These are phyloP conservation scores for Tricholoma sp. DNA, from an alignment of 768 basidiomycete species.

Conservation along the genomic window DNA sequence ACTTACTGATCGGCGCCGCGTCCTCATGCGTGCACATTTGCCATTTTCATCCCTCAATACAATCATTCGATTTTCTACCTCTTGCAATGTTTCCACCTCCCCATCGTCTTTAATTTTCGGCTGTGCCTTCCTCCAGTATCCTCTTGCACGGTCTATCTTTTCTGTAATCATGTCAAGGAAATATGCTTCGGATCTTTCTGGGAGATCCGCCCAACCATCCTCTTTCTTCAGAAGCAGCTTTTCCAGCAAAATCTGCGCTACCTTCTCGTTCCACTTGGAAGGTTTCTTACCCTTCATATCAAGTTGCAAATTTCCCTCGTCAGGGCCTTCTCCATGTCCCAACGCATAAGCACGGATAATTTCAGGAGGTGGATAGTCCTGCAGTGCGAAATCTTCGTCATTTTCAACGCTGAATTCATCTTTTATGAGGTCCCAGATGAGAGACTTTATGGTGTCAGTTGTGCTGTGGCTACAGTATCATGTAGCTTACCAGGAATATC, in stretches of 20 bases:
- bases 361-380: neutral
- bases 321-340: constrained; percentile 3
- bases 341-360: neutral
- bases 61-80: no score
- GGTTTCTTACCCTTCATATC: no score
- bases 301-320: no score
- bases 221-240: neutral
- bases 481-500: neutral
- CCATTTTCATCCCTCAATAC: no score
- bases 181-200: constrained; percentile 6
- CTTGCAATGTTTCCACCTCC: no score
- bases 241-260: no score
- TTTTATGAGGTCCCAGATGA: neutral
- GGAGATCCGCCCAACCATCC: neutral
- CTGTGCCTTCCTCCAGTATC: no score
- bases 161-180: constrained; percentile 5
- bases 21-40: no score
- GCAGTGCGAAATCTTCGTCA: neutral
- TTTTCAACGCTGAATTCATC: neutral
- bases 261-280: no score
- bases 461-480: neutral
- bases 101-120: no score
- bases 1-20: no score
- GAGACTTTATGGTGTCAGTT: neutral
- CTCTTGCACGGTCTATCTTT: constrained; percentile 3